A percentile compares a stretch with the other conserved stretches of the same genome.
These are phyloP conservation scores for Pycnococcus provasolii DNA, from an alignment of 139 green algal species.

Conservation along the genomic window DNA sequence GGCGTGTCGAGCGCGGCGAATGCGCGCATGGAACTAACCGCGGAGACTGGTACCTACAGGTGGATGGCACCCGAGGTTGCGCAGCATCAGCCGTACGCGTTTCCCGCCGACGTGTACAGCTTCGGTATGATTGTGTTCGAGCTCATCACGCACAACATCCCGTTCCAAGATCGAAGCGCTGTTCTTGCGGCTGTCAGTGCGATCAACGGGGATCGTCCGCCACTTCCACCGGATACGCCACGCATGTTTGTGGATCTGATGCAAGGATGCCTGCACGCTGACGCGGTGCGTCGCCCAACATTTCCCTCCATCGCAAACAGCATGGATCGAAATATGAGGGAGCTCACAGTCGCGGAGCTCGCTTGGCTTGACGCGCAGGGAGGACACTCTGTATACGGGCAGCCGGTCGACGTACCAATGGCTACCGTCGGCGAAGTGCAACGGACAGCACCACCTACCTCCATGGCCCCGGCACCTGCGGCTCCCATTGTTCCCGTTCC, in stretches of 20 bases:
- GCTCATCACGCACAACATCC: conserved; percentile 35
- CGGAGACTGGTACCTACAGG: conserved; percentile 46
- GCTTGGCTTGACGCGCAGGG: not conserved
- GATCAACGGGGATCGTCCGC: conserved; percentile 5
- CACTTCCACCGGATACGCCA: not conserved
- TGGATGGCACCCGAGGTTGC: conserved; percentile 60
- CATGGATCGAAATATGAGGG: not conserved
- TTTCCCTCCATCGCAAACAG: not conserved
- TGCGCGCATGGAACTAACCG: conserved; percentile 29
- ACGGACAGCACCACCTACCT: too few relatives aligned
- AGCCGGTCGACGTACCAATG: not conserved
- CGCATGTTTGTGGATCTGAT: not conserved
- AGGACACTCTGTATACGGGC: not conserved
- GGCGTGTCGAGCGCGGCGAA: conserved; percentile 12
- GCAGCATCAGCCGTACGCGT: conserved; percentile 27
- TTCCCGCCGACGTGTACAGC: conserved; percentile 42
- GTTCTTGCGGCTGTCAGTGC: conserved; percentile 17
- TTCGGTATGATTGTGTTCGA: conserved; percentile 58
- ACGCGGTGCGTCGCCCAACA: not conserved
- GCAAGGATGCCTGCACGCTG: not conserved
- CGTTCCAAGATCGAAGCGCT: conserved; percentile 38
- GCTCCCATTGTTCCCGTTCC: too few relatives aligned
- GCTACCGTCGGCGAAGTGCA: too few relatives aligned
- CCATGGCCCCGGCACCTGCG: too few relatives aligned
- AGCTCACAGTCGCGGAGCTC: not conserved